These are phyloP conservation scores for Curvularia hawaiiensis DNA, from an alignment of 2,329 filamentous ascomycete species.

Conservation along the genomic window DNA sequence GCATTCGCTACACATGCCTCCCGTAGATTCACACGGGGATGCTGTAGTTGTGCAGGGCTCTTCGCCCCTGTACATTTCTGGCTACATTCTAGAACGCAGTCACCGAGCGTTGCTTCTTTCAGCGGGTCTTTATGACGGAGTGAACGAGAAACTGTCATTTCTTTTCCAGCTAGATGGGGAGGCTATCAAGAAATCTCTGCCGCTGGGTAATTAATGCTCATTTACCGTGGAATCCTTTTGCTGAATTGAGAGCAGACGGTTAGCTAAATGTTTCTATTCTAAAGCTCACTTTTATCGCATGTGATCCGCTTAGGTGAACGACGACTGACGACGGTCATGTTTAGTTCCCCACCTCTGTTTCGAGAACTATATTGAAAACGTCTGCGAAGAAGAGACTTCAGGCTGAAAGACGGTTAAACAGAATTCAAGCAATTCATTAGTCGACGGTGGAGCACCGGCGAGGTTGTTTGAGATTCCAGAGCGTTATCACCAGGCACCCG, in stretches of 20 bases:
- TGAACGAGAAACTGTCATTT: not conserved
- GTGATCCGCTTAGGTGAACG: not conserved
- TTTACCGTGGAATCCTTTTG: not conserved
- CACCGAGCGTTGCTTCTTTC: not conserved
- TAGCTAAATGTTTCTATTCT: not conserved
- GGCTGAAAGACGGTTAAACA: slow-evolving; percentile 5
- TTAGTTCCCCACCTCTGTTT: not conserved
- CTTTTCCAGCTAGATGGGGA: not conserved
- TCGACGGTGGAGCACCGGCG: not conserved
- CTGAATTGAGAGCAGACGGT: not conserved
- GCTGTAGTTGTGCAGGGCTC: not conserved
- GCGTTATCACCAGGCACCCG: not conserved
- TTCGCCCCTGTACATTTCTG: not conserved
- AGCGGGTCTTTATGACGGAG: not conserved
- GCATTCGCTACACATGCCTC: not conserved
- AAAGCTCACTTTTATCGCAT: not conserved
- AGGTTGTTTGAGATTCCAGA: not conserved
- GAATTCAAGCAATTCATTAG: not conserved
- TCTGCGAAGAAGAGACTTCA: not conserved
- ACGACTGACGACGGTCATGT: not conserved
- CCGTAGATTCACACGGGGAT: not conserved
- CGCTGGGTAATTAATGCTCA: not conserved
- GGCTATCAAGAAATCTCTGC: not conserved
- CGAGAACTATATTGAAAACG: slow-evolving; percentile 1
- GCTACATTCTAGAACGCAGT: not conserved